Conservation (phyloP, 768 basidiomycete genomes). For the Agaricus blazei region DNA sequence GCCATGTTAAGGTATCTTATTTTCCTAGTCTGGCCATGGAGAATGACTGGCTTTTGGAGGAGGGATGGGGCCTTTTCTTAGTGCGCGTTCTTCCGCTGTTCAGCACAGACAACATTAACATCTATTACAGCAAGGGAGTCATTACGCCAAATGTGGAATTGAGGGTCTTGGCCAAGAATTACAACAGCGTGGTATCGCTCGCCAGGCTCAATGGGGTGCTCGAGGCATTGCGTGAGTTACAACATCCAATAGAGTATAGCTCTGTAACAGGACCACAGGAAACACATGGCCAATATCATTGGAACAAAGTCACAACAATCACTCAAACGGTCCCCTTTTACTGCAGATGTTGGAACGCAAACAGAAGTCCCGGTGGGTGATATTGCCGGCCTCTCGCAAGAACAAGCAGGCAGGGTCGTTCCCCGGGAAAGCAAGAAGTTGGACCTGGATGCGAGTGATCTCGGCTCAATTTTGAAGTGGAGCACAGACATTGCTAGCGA, state of each 20-base stretch:
- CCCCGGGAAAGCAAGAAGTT: slow-evolving; percentile 50
- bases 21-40: slow-evolving; percentile 45
- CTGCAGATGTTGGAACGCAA: slow-evolving; percentile 60
- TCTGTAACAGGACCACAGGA: slow-evolving; percentile 25
- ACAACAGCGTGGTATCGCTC: slow-evolving; percentile 58
- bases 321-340: slow-evolving; percentile 50
- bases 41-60: slow-evolving; percentile 69
- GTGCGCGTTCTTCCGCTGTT: slow-evolving; percentile 23
- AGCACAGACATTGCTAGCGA: slow-evolving; percentile 72
- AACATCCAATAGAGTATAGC: not conserved
- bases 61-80: slow-evolving; percentile 64
- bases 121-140: slow-evolving; percentile 54
- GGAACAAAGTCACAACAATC: slow-evolving; percentile 42
- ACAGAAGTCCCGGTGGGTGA: slow-evolving; percentile 38
- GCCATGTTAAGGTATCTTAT: not conserved
- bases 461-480: slow-evolving; percentile 68
- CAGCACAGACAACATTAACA: slow-evolving; percentile 4
- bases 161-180: slow-evolving; percentile 64
- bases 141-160: slow-evolving; percentile 61
- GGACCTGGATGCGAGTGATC: slow-evolving; percentile 53
- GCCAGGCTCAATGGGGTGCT: slow-evolving; percentile 71
- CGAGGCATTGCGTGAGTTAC: slow-evolving; percentile 59
- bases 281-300: slow-evolving; percentile 42
- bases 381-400: slow-evolving; percentile 18
- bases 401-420: slow-evolving; percentile 27